phyloP scores from a whole-genome alignment of 257 asterid species.

The Coffea canephora region DNA sequence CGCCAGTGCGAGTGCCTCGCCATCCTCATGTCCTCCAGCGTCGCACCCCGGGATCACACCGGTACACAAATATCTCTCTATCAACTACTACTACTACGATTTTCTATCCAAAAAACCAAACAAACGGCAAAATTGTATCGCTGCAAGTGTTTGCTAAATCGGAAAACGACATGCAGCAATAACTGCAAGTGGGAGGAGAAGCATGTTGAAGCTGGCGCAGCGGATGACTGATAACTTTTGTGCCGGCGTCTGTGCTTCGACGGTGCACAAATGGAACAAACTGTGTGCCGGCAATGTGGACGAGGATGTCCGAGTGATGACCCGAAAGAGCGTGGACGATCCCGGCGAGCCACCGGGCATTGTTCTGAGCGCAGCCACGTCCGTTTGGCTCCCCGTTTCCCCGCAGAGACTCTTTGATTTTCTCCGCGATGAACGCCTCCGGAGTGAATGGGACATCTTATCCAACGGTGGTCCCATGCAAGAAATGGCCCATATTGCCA shows the following conservation, averaged over 20 bases:
- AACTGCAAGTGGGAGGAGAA: slow-evolving; percentile 70
- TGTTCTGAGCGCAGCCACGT: slow-evolving; percentile 82
- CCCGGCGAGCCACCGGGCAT: slow-evolving; percentile 95
- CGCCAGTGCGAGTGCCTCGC: slow-evolving; percentile 89
- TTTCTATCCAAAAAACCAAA: too few species aligned
- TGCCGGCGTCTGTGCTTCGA: slow-evolving; percentile 87
- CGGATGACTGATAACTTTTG: slow-evolving; percentile 94
- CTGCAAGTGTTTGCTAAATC: neutral
- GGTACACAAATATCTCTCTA: slow-evolving; percentile 31
- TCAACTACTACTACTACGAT: too few species aligned
- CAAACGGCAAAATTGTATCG: neutral
- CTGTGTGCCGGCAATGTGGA: slow-evolving; percentile 64
- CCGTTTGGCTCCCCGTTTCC: slow-evolving; percentile 82
- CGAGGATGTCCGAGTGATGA: slow-evolving; percentile 86
- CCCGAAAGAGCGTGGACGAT: slow-evolving; percentile 73
- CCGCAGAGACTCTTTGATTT: slow-evolving; percentile 74
- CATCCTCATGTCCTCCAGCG: slow-evolving; percentile 69
- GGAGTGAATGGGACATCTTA: slow-evolving; percentile 93
- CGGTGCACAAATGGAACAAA: slow-evolving; percentile 87
- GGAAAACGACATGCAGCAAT: slow-evolving; percentile 39
- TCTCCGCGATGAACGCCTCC: slow-evolving; percentile 69
- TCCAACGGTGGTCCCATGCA: slow-evolving; percentile 97
- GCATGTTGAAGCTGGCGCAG: slow-evolving; percentile 91
- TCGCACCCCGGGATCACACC: slow-evolving; percentile 42
- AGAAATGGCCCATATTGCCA: slow-evolving; percentile 88